phyloP scores from a whole-genome alignment of 257 asterid species.

The Nicotiana undulata region DNA sequence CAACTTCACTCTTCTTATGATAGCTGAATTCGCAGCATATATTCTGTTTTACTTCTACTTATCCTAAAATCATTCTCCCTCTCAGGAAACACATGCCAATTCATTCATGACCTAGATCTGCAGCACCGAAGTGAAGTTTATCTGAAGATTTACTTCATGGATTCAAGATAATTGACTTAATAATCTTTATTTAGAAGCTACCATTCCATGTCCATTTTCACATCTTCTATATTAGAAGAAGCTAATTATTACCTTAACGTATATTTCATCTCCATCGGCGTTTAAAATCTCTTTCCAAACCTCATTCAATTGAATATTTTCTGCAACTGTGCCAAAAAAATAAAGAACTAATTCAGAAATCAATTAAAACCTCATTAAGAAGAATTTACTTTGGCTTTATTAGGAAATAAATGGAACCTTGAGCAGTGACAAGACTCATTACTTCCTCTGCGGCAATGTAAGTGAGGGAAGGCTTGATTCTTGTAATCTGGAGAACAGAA shows the following conservation, averaged over 20 bases:
- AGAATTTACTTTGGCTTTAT: background rate
- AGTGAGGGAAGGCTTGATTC: conserved; percentile 82
- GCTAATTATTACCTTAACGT: conserved; percentile 53
- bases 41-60: background rate
- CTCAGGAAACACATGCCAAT: background rate
- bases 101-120: background rate
- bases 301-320: conserved; percentile 72
- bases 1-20: background rate
- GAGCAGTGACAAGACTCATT: conserved; percentile 99
- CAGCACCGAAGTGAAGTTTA: background rate
- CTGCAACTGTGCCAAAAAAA: conserved; percentile 52
- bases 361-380: background rate
- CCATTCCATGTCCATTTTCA: background rate
- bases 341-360: background rate
- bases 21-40: background rate
- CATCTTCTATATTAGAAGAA: background rate
- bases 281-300: conserved; percentile 94
- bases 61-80: background rate
- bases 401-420: conserved; percentile 39
- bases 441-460: conserved; percentile 88
- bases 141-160: background rate
- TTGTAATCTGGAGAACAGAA: conserved; percentile 46
- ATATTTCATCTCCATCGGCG: conserved; percentile 95
- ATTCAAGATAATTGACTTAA: background rate
- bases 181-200: conserved; percentile 1